phyloP scores from a whole-genome alignment of 257 asterid species.

The Jasminum sambac region DNA sequence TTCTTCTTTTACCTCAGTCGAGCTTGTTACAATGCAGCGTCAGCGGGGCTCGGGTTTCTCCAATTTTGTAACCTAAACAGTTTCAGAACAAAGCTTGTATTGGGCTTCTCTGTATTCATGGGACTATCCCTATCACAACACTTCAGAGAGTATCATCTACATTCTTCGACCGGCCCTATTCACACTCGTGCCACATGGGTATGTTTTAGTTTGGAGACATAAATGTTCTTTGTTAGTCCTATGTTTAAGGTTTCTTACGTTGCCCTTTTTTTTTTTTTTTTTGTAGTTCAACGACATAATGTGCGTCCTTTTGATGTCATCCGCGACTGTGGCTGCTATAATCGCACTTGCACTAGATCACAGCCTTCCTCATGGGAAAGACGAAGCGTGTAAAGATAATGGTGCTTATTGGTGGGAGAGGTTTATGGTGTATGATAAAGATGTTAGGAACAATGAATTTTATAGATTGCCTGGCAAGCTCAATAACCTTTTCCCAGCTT shows the following conservation, averaged over 20 bases:
- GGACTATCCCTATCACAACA: slow-evolving; percentile 72
- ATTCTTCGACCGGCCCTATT: slow-evolving; percentile 36
- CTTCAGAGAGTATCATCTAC: slow-evolving; percentile 46
- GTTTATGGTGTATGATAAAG: slow-evolving; percentile 53
- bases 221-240: not conserved
- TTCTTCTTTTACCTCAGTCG: not conserved
- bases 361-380: slow-evolving; percentile 40
- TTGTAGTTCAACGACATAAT: slow-evolving; percentile 56
- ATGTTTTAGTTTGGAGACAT: not conserved
- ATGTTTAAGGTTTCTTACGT: not conserved
- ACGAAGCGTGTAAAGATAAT: slow-evolving; percentile 47
- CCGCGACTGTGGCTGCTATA: slow-evolving; percentile 48
- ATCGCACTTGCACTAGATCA: slow-evolving; percentile 51
- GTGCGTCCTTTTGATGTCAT: slow-evolving; percentile 51
- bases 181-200: slow-evolving; percentile 65
- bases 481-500: slow-evolving; percentile 60
- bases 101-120: slow-evolving; percentile 62
- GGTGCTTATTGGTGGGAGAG: slow-evolving; percentile 70
- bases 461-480: slow-evolving; percentile 62
- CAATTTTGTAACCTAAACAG: slow-evolving; percentile 84
- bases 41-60: slow-evolving; percentile 74
- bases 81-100: slow-evolving; percentile 64
- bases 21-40: slow-evolving; percentile 44
- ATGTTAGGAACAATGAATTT: slow-evolving; percentile 63
- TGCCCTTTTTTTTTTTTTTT: not conserved